Base-by-base conservation (phyloP, 352 stramenopile genomes). In the Pythium rhizo-oryzae region DNA sequence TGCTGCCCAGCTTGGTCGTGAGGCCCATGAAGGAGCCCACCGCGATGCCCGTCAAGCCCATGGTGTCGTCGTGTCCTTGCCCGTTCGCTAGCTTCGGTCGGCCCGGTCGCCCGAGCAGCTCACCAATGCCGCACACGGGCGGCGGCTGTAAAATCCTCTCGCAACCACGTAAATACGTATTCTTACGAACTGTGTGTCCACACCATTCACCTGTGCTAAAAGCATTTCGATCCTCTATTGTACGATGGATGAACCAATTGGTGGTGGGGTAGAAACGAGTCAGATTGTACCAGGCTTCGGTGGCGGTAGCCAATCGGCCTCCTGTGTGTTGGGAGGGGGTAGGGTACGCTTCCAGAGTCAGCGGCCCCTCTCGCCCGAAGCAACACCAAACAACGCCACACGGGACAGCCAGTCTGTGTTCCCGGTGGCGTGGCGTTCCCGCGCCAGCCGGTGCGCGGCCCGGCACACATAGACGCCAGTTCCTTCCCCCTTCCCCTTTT, bases 1-100 rank as follows among this genome's bases (percentile, higher is more conserved):
- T 94, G 74, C 82, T 91, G 68, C 85, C 83, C 52, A 94, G 59
- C 74, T 94, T 94, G 67, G 87, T 94, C 68, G 85, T 86, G 65
- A 94, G 74, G 57, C 87, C 87, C 60, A 94, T 71, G 60, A 90
- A n/a, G 49, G 85, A 82, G 74, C 87, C 87, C 61, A 88, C 71
- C 47, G 80, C 69, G 62, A 87, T 78, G 58, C 87, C 87, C 49
- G 81, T 82, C 65, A 94, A 79, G 63, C 83, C 83, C 87, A 94
- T 94, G 50, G 33, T 76, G 41, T 47, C 39, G 28, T 69, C 46
- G 49, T 47, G 30, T 66, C n/a, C 41, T 33, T 72, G 37, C 35
- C 58, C 35, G 23, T 49, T 59, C 61, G 43, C 33, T 58, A 68
- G 46, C 55, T 51, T 72, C 23, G 13, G 59, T 23, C 37, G 41